Evolutionary conservation across 768 basidiomycete species (phyloP).

Genomic region (Pleurotus giganteus): DNA sequence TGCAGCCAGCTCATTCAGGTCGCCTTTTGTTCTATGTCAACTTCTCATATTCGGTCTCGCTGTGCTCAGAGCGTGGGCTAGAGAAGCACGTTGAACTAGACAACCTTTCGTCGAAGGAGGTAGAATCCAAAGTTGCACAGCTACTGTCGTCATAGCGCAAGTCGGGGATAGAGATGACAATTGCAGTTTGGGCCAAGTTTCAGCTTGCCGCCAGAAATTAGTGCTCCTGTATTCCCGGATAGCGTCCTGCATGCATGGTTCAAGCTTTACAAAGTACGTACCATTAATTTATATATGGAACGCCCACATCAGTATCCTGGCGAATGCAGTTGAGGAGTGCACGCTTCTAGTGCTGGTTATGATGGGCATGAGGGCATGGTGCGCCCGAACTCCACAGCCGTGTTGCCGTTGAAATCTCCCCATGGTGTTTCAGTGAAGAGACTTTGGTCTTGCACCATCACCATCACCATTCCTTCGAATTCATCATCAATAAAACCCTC

Average conservation of each 20-base stretch:
- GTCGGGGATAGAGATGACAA: slow-evolving; percentile 4
- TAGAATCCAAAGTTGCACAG: slow-evolving; percentile 67
- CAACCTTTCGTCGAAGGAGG: slow-evolving; percentile 67
- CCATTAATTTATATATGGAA: too few species aligned
- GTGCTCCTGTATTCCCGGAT: slow-evolving; percentile 12
- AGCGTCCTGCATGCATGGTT: neutral
- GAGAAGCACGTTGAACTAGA: slow-evolving; percentile 83
- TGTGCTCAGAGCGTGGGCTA: slow-evolving; percentile 63
- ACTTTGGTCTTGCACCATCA: too few species aligned
- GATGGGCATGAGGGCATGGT: too few species aligned
- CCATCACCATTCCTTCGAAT: too few species aligned
- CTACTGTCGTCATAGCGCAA: slow-evolving; percentile 45
- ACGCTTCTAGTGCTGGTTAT: too few species aligned
- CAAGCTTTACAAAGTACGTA: neutral
- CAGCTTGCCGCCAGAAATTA: slow-evolving; percentile 17
- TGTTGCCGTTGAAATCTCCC: too few species aligned
- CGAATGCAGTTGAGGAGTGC: too few species aligned
- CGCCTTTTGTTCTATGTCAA: slow-evolving; percentile 11
- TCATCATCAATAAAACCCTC: too few species aligned
- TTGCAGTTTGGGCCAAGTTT: slow-evolving; percentile 14
- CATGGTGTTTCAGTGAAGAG: too few species aligned
- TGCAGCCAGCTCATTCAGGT: neutral
- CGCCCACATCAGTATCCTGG: too few species aligned
- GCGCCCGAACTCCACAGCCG: too few species aligned
- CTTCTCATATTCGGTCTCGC: slow-evolving; percentile 9